Base-by-base conservation (phyloP, 2,329 filamentous ascomycete species). In the Colletotrichum lini region DNA sequence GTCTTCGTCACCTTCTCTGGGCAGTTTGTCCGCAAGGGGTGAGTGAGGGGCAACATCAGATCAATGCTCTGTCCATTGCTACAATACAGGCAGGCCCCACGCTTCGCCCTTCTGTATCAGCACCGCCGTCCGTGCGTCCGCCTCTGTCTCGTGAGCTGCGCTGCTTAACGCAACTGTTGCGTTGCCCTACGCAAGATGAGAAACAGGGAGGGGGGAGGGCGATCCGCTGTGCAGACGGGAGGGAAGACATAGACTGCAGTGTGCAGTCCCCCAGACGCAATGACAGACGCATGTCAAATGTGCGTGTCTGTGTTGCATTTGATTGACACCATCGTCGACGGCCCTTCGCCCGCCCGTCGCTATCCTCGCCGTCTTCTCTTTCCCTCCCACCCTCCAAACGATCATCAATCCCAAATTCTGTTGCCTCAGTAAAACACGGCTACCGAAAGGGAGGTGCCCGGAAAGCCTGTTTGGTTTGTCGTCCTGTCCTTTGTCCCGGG, bases 341-440 rank as follows among this genome's bases (percentile, higher is more conserved):
- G 56, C 40, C 56, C n/a, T 42, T 30, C 30, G 30, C 30, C 30
- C 30, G 7, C 8, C 30, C 30, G 30, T 30, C 30, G 30, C 30
- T 7, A 9, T 30, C 8, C 1, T 30, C 30, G 30, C 30, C 1
- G 30, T 30, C 42, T 35, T 61, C 40, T 38, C 10, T 16, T 23
- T 57, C 45, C 45, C 52, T 12, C 47, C 47, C 6, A 15, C 35
- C 15, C 15, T 44, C 52, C 42, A 38, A 26, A 57, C 10, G 23
- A 45, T 26, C 62, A 18, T 40, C 42, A 61, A 18, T 26, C 23
- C 35, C 30, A 13, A 57, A 21, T 50, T 70, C 64, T 71, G 58
- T 47, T 62, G 63, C 67, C 63, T 50, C 44, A 21, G 23, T 71
- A 68, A 71, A 71, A 68, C 65, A 71, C 68, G 68, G 58, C 65